Base-by-base conservation (phyloP, 192 early-diverging fungal species). In the Hyaloraphidium curvatum region DNA sequence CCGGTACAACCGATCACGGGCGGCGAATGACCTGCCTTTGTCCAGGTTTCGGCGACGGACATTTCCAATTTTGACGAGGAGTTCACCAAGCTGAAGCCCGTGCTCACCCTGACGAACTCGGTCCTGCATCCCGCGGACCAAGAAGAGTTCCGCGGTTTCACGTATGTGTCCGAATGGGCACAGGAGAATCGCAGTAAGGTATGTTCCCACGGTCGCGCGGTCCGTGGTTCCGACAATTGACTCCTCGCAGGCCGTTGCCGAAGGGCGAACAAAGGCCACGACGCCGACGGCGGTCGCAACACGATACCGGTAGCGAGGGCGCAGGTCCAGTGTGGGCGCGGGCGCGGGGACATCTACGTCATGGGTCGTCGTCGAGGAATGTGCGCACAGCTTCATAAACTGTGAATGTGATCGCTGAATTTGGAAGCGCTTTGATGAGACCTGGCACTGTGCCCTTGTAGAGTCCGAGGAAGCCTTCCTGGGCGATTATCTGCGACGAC, bases 31-130 rank as follows among this genome's bases (percentile, higher is more conserved):
- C 33, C 9, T 2, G 22, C 56, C 56, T 37, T 59, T 37, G 11
- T n/a, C n/a, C 59, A 76, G 74, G 68, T 57, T 1, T 68, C 73
- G 23, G 72, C 81, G 50, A 78, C 83, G 14, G 94, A 98, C 60
- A 82, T 84, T 11, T 94, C 90, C 30, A 97, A 97, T 79, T 98
- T 98, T 82, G 94, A 98, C 60, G 78, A 81, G 17, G 92, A 98
- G 71, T 98, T 98, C 58, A 98, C 94, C n/a, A 71, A 74, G 31
- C 91, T 97, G 72, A 67, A 73, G 50, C 91, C 94, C 1, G 86
- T 88, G 0, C 60, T 98, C 51, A 97, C 94, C 16, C 94, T 92
- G 0, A 83, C 87, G 39, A 79, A 89, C 51, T 83, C 81, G 37
- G 76, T 86, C 26, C 67, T 97, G 37, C 79, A 76, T 2, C 65